A percentile compares a stretch with the other conserved stretches of the same genome.
These are phyloP conservation scores for Lentinula sp. DNA, from an alignment of 768 basidiomycete species.

Conservation along the genomic window DNA sequence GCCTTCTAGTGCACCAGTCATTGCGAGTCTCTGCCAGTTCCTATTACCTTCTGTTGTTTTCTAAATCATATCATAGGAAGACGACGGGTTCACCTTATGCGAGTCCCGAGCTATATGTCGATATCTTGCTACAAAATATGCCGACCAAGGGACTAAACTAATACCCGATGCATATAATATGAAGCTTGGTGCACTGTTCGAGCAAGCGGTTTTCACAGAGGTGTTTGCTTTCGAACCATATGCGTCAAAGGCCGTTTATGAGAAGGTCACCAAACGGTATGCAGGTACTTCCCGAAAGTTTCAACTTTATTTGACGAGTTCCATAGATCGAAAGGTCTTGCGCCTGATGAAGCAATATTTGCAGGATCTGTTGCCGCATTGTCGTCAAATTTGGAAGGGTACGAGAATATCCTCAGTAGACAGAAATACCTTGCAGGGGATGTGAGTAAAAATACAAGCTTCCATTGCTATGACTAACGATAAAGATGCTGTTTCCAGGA, in stretches of 20 bases:
- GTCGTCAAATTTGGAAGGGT: conserved; percentile 44
- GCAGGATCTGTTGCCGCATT: conserved; percentile 16
- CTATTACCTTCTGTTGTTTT: neutral
- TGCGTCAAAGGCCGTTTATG: conserved; percentile 30
- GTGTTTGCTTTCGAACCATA: conserved; percentile 39
- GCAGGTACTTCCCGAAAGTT: conserved; percentile 10
- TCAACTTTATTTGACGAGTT: neutral
- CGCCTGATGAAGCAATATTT: conserved; percentile 24
- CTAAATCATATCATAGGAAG: conserved; percentile 27
- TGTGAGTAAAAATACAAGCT: conserved; percentile 25
- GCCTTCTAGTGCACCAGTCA: conserved; percentile 60
- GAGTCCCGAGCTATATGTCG: conserved; percentile 58
- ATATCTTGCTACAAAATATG: conserved; percentile 53
- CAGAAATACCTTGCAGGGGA: conserved; percentile 53
- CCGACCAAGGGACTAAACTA: conserved; percentile 41
- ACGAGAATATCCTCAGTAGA: conserved; percentile 47
- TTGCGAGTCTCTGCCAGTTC: conserved; percentile 24
- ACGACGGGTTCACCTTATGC: conserved; percentile 57
- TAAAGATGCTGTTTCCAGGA: conserved; percentile 4
- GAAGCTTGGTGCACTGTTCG: conserved; percentile 34
- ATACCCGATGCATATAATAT: conserved; percentile 39
- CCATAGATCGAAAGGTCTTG: conserved; percentile 20
- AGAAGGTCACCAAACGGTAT: conserved; percentile 50
- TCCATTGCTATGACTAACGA: neutral
- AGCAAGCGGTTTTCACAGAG: conserved; percentile 49